Evolutionary conservation across 306 rosid species (phyloP), one percentile per base, ranked within the genome.

Genomic region (Dryas alaskensis): DNA sequence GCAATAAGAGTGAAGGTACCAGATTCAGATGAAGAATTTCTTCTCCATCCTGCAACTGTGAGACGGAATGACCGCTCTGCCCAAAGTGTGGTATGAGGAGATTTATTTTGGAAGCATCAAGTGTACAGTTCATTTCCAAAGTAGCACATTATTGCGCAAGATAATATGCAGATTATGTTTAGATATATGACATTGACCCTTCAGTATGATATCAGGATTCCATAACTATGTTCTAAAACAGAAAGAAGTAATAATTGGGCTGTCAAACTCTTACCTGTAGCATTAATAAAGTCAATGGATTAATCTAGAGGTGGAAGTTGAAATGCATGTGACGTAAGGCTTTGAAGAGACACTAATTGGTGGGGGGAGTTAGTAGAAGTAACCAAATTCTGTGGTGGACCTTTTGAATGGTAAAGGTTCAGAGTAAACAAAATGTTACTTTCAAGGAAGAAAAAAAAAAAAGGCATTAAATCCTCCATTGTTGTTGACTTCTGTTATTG

Each of bases 11-110:
- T 95, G 77, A 95, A 90, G 84, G 95, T 95, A 70, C 99, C 97
- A 7, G 89, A 88, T 81, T 92, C 97, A 73, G 89, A 89, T 74
- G 98, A 92, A 65, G 98, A 87, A 72, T 92, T 95, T 81, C 85
- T 88, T 86, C 82, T 92, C 81, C 99, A 95, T 81, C 99, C 99
- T 77, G 99, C 98, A 11, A 94, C 92, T 50, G 98, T 92, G 77
- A 87, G 99, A 81, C 88, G 97, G 75, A 94, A 94, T 70, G 99
- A 94, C 80, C 96, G 93, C 63, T 95, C 99, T 65, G 99, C 98
- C 64, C 96, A 92, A 74, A 95, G 99, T 79, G 97, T 95, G 98
- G 97, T 94, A 92, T 73, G 92, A 31, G 22, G 51, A 60, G 54
- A 68, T 73, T 67, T 59, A 12, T 69, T 50, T 49, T 19, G 10